These are phyloP conservation scores for Fagopyrum tataricum DNA, from an alignment of 148 eudicot species.

Conservation along the genomic window DNA sequence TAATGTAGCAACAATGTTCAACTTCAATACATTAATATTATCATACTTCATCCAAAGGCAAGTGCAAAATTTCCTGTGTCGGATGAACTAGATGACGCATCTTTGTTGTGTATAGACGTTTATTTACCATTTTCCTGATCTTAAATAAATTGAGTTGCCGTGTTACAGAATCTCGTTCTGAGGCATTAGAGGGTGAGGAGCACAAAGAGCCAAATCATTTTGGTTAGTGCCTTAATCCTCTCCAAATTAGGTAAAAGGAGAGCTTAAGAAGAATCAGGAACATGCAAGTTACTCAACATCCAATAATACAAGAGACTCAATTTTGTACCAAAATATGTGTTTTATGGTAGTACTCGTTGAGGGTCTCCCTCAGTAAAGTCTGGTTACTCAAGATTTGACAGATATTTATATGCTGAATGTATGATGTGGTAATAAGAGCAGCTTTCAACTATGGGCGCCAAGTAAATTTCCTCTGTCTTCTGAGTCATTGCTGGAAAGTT, in stretches of 20 bases:
- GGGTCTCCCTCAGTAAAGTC: background rate
- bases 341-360: background rate
- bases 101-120: too few relatives aligned
- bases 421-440: slow-evolving; percentile 1
- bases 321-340: slow-evolving; percentile 1
- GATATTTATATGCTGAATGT: background rate
- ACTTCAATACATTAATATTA: background rate
- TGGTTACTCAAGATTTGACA: background rate
- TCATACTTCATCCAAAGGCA: background rate
- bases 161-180: background rate
- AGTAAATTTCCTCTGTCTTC: background rate
- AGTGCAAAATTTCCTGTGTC: background rate
- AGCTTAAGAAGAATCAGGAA: background rate
- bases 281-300: background rate
- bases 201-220: slow-evolving; percentile 3
- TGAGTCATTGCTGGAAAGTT: background rate
- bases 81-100: background rate
- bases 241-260: background rate
- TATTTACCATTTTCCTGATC: background rate
- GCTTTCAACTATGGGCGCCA: background rate
- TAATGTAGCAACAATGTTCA: slow-evolving; percentile 18
- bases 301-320: slow-evolving; percentile 2
- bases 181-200: slow-evolving; percentile 4
- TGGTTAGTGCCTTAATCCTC: background rate
- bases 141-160: background rate